Percentiles rank a stretch among this genome's conserved stretches.
Evolutionary conservation across 108 stramenopile genomes (phyloP).

Genomic region (Pseudonitzschia pungens): DNA sequence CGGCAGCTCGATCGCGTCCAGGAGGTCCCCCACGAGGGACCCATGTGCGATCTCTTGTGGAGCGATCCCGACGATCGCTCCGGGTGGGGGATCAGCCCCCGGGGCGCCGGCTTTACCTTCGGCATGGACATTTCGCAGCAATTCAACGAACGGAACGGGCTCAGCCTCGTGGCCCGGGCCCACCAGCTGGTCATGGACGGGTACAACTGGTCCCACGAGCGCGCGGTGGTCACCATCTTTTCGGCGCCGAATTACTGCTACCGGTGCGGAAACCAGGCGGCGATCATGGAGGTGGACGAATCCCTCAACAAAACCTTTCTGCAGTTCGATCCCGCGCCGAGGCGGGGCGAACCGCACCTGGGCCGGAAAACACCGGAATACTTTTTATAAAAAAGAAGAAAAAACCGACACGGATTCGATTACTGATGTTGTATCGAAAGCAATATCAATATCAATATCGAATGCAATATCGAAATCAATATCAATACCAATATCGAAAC

Average conservation of each 20-base stretch:
- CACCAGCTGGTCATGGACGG: constrained; percentile 97
- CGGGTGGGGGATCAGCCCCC: constrained; percentile 96
- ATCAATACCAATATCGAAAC: too few relatives aligned
- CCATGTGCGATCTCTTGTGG: constrained; percentile 98
- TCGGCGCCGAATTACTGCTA: constrained; percentile 99
- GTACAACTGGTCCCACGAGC: constrained; percentile 96
- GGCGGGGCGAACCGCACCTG: constrained; percentile 93
- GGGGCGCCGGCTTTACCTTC: constrained; percentile 98
- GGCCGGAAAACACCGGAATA: constrained; percentile 94
- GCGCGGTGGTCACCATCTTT: constrained; percentile 96
- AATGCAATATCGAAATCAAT: too few relatives aligned
- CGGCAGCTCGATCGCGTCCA: constrained; percentile 94
- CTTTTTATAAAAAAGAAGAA: constrained; percentile 74
- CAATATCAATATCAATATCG: too few relatives aligned
- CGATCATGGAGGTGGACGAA: constrained; percentile 98
- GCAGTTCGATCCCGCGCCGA: constrained; percentile 97
- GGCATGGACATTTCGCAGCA: constrained; percentile 87
- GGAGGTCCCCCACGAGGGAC: constrained; percentile 98
- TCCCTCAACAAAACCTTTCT: constrained; percentile 83
- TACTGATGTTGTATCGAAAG: too few relatives aligned
- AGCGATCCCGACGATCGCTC: constrained; percentile 95
- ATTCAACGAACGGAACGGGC: constrained; percentile 89
- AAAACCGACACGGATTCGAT: too few relatives aligned
- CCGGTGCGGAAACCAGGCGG: constrained; percentile 98
- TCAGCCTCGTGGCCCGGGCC: constrained; percentile 82